Conservation (phyloP, 768 basidiomycete genomes). For the Serendipita sp. region DNA sequence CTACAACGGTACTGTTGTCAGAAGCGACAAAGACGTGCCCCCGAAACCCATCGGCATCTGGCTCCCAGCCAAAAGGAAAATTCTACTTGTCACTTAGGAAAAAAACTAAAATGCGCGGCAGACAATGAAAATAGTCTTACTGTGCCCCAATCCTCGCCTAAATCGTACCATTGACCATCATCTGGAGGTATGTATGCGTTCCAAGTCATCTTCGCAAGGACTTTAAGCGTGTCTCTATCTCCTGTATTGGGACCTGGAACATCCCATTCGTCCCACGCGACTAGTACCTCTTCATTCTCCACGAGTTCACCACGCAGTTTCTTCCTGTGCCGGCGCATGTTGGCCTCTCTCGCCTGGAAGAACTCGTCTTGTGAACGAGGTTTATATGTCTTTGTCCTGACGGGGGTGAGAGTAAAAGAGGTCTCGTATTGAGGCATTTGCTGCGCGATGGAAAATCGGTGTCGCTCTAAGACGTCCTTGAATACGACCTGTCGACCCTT, state of each 20-base stretch:
- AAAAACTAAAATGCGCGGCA: neutral
- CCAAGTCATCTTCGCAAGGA: conserved; percentile 77
- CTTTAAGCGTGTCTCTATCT: conserved; percentile 52
- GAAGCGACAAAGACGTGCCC: conserved; percentile 81
- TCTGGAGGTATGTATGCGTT: conserved; percentile 58
- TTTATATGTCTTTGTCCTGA: neutral
- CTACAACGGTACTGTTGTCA: conserved; percentile 72
- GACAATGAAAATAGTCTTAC: conserved; percentile 21
- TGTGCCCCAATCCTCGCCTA: conserved; percentile 45
- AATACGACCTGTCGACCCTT: neutral
- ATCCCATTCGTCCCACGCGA: conserved; percentile 51
- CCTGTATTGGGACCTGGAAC: conserved; percentile 55
- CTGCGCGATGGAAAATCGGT: neutral
- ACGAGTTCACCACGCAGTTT: neutral
- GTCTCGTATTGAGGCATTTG: neutral
- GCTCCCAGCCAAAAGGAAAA: conserved; percentile 78
- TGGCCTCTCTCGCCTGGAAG: neutral
- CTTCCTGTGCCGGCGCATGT: neutral
- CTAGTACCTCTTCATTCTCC: neutral
- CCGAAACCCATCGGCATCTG: conserved; percentile 74
- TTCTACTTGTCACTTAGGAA: conserved; percentile 23
- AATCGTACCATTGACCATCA: conserved; percentile 56
- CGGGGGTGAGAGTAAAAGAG: neutral
- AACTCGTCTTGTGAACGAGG: neutral
- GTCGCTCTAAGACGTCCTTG: neutral